Conservation (phyloP, 495 filamentous ascomycete genomes). For the Penicillium psychrofluorescens region DNA sequence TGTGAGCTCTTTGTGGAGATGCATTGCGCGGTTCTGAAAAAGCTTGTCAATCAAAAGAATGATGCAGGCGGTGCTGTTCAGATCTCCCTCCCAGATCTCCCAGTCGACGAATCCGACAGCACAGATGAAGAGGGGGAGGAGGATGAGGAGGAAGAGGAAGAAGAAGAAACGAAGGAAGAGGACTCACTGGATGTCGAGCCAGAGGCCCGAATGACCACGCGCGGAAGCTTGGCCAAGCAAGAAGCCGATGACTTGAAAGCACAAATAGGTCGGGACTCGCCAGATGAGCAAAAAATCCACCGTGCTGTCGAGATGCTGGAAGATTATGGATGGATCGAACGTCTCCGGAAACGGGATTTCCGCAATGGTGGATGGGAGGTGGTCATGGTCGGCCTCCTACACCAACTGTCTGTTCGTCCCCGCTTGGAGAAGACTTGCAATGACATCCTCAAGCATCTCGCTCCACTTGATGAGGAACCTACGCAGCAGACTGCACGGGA, state of each 20-base stretch:
- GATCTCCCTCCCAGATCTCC: constrained; percentile 69
- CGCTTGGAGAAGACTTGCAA: constrained; percentile 66
- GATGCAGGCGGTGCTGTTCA: constrained; percentile 70
- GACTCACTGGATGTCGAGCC: constrained; percentile 46
- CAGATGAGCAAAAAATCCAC: constrained; percentile 45
- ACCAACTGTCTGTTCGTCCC: constrained; percentile 74
- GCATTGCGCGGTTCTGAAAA: constrained; percentile 85
- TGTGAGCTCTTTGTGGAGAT: constrained; percentile 87
- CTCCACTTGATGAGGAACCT: constrained; percentile 66
- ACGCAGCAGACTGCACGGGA: constrained; percentile 61
- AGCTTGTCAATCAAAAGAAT: constrained; percentile 66
- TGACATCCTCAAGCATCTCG: constrained; percentile 68
- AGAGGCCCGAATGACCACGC: constrained; percentile 62
- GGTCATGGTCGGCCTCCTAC: constrained; percentile 78
- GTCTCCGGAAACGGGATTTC: constrained; percentile 77
- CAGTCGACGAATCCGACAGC: constrained; percentile 58
- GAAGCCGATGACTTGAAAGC: constrained; percentile 61
- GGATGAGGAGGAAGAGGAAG: constrained; percentile 37
- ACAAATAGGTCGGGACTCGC: constrained; percentile 22
- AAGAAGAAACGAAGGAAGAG: constrained; percentile 22
- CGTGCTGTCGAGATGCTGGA: constrained; percentile 69
- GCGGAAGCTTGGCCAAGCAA: constrained; percentile 75
- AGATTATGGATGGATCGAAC: constrained; percentile 74
- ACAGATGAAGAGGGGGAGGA: constrained; percentile 51
- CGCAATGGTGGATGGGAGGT: constrained; percentile 85